phyloP scores from a whole-genome alignment of 106 monocot genomes.

The Alisma plantagoaquatica region DNA sequence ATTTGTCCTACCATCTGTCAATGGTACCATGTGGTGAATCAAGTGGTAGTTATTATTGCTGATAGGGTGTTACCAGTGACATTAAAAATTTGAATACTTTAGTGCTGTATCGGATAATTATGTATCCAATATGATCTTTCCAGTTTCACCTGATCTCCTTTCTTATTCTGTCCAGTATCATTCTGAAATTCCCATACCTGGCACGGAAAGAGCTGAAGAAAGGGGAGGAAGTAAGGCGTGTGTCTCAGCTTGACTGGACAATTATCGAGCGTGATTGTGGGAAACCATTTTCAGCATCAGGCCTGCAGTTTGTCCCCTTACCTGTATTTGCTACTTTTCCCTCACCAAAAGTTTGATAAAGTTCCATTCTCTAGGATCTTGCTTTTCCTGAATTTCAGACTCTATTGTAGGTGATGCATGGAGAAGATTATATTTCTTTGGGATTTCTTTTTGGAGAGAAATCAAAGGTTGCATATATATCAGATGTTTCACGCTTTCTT shows the following conservation, averaged over 20 bases:
- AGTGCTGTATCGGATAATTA: too few species aligned
- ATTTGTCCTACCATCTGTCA: too few species aligned
- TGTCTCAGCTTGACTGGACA: constrained; percentile 91
- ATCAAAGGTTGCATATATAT: constrained; percentile 84
- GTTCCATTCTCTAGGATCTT: neutral
- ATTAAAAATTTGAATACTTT: too few species aligned
- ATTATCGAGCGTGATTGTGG: constrained; percentile 48
- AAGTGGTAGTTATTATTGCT: too few species aligned
- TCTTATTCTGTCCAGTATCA: too few species aligned
- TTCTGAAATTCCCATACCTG: constrained; percentile 67
- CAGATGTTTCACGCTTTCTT: constrained; percentile 91
- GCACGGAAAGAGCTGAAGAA: constrained; percentile 63
- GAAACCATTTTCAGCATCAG: constrained; percentile 69
- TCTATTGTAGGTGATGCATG: constrained; percentile 73
- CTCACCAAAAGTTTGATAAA: neutral
- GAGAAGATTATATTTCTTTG: constrained; percentile 82
- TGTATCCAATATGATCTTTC: too few species aligned
- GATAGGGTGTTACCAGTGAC: too few species aligned
- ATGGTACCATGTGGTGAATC: too few species aligned
- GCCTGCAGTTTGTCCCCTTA: constrained; percentile 84
- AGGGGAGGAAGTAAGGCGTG: constrained; percentile 66
- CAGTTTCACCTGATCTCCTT: too few species aligned
- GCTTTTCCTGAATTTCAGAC: neutral
- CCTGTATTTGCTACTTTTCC: constrained; percentile 46
- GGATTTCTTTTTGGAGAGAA: constrained; percentile 88